phyloP scores from a whole-genome alignment of 176 grass and related monocot genomes.

The Oropetium thomaeum region DNA sequence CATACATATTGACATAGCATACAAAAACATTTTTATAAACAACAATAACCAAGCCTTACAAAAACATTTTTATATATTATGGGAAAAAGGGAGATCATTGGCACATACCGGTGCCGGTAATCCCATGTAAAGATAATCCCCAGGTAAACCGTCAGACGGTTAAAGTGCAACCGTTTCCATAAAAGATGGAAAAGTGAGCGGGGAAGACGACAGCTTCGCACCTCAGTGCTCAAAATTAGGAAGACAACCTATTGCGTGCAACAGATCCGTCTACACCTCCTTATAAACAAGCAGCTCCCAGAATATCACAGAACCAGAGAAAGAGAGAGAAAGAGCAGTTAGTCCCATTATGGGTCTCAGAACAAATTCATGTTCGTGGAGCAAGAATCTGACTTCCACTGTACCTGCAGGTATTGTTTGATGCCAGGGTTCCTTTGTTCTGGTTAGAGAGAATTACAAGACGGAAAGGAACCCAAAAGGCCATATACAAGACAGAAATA shows the following conservation, averaged over 20 bases:
- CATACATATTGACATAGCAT: too few relatives aligned
- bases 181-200: constrained; percentile 23
- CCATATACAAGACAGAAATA: not conserved
- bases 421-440: not conserved
- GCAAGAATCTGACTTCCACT: constrained; percentile 18
- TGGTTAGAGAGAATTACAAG: not conserved
- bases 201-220: constrained; percentile 33
- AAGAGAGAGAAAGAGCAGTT: not conserved
- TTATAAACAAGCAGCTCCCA: not conserved
- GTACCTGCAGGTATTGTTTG: not conserved
- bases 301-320: not conserved
- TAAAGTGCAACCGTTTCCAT: constrained; percentile 24
- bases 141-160: not conserved
- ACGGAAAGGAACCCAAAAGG: not conserved
- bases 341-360: constrained; percentile 21
- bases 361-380: constrained; percentile 36
- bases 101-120: not conserved
- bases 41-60: too few relatives aligned
- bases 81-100: not conserved
- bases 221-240: constrained; percentile 21
- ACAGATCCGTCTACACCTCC: constrained; percentile 38
- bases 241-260: constrained; percentile 22
- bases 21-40: too few relatives aligned
- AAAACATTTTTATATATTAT: too few relatives aligned
- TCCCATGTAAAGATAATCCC: constrained; percentile 2